Evolutionary conservation across 129 eudicot species (phyloP).

Genomic region (Flaveria ramosissima): DNA sequence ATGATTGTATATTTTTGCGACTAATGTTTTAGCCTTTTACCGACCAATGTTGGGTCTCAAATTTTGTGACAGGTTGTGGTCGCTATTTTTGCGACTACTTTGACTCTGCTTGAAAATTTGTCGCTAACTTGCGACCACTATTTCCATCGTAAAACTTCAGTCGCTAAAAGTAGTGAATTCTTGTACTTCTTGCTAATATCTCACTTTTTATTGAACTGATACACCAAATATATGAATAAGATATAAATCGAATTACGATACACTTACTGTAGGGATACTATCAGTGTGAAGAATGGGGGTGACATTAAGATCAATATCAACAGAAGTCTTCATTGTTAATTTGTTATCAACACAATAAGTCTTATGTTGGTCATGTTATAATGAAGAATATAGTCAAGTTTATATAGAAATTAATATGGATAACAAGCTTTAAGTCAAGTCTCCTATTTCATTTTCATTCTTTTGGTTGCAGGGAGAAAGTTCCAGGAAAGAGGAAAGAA

Average conservation of each 20-base stretch:
- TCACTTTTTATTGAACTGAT: background rate
- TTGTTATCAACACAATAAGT: background rate
- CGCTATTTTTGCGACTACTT: no score
- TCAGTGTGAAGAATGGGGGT: constrained; percentile 17
- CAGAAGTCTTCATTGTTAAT: background rate
- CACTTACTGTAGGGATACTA: constrained; percentile 20
- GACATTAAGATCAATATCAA: constrained; percentile 36
- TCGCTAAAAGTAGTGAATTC: no score
- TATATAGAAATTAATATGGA: background rate
- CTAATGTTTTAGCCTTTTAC: no score
- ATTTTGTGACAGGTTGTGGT: no score
- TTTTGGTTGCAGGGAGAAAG: background rate
- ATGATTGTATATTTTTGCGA: no score
- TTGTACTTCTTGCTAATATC: no score
- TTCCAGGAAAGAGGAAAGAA: background rate
- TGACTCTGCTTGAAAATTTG: no score
- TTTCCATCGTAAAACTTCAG: no score
- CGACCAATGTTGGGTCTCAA: no score
- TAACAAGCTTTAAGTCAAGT: background rate
- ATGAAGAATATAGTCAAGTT: background rate
- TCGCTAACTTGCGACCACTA: no score
- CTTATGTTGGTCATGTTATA: background rate
- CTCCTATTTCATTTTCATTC: background rate
- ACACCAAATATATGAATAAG: background rate
- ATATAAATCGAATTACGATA: background rate